phyloP scores from a whole-genome alignment of 1,284 basidiomycete genomes.

The Chondrostereum purpureum region DNA sequence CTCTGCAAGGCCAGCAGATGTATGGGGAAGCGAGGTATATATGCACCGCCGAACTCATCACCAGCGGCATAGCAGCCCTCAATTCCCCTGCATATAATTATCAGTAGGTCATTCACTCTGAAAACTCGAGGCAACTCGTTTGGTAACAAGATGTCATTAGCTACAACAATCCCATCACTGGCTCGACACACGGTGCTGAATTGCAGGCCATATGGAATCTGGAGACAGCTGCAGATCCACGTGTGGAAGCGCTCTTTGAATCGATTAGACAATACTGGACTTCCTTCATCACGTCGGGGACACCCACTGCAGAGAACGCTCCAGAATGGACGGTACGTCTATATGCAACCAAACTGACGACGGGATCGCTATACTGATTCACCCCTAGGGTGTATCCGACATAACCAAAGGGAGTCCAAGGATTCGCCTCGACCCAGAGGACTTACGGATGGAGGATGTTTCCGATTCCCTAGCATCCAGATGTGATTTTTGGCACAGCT shows the following conservation, averaged over 20 bases:
- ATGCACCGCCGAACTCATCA: constrained; percentile 12
- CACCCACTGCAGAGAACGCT: constrained; percentile 18
- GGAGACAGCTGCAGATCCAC: constrained; percentile 15
- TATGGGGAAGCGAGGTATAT: constrained; percentile 15
- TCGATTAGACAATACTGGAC: constrained; percentile 31
- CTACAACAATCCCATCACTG: constrained; percentile 2
- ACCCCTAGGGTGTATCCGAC: too few relatives aligned
- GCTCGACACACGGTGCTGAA: constrained; percentile 23
- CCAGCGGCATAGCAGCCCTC: background rate
- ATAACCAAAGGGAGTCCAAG: constrained; percentile 7
- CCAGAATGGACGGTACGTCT: constrained; percentile 1
- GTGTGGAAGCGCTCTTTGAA: constrained; percentile 23
- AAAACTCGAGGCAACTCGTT: background rate
- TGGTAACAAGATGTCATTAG: background rate
- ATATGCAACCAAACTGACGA: too few relatives aligned
- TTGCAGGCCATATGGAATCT: constrained; percentile 26
- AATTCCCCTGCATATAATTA: background rate
- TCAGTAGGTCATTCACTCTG: background rate
- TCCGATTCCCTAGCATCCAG: constrained; percentile 3
- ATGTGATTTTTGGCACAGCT: constrained; percentile 13
- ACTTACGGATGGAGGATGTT: constrained; percentile 10
- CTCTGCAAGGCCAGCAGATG: constrained; percentile 14
- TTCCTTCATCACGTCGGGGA: constrained; percentile 26
- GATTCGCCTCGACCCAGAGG: constrained; percentile 9
- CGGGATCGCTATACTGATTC: too few relatives aligned